Evolutionary conservation across 805 yeast genomes (phyloP).

Genomic region (Metschnikowia continentalis): DNA sequence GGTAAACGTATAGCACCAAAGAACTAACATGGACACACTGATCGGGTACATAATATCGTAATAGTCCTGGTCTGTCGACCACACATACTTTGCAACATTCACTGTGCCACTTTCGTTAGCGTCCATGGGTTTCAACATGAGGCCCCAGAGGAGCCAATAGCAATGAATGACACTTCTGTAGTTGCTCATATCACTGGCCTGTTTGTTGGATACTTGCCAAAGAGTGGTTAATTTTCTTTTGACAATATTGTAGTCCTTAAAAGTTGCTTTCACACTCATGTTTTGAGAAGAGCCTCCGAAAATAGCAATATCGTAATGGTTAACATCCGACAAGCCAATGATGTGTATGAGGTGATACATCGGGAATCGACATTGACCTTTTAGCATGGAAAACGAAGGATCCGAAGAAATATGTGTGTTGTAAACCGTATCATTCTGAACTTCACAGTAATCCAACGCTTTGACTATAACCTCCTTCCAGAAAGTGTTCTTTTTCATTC

Average conservation of each 20-base stretch:
- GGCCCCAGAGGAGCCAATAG: slow-evolving; percentile 38
- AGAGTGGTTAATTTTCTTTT: slow-evolving; percentile 30
- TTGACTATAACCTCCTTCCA: slow-evolving; percentile 73
- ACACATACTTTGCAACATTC: slow-evolving; percentile 17
- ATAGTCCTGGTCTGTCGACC: slow-evolving; percentile 34
- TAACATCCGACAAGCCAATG: slow-evolving; percentile 53
- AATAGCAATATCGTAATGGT: slow-evolving; percentile 74
- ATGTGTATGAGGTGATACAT: slow-evolving; percentile 73
- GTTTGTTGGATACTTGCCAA: slow-evolving; percentile 21
- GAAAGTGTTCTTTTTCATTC: slow-evolving; percentile 14
- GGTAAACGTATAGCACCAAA: slow-evolving; percentile 38
- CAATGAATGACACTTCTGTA: slow-evolving; percentile 36
- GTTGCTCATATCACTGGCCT: slow-evolving; percentile 28
- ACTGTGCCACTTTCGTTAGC: slow-evolving; percentile 15
- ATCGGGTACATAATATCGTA: slow-evolving; percentile 36
- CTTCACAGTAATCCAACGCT: slow-evolving; percentile 67
- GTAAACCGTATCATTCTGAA: slow-evolving; percentile 32
- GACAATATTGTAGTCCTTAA: slow-evolving; percentile 32
- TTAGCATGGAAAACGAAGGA: slow-evolving; percentile 7
- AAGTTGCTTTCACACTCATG: slow-evolving; percentile 36
- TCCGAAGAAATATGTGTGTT: slow-evolving; percentile 1
- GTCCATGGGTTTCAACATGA: slow-evolving; percentile 27
- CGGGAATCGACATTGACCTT: slow-evolving; percentile 53
- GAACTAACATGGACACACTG: slow-evolving; percentile 34
- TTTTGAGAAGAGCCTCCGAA: slow-evolving; percentile 81